phyloP scores from a whole-genome alignment of 2,329 filamentous ascomycete species.

The Arthrobotrys pseudoclavata region DNA sequence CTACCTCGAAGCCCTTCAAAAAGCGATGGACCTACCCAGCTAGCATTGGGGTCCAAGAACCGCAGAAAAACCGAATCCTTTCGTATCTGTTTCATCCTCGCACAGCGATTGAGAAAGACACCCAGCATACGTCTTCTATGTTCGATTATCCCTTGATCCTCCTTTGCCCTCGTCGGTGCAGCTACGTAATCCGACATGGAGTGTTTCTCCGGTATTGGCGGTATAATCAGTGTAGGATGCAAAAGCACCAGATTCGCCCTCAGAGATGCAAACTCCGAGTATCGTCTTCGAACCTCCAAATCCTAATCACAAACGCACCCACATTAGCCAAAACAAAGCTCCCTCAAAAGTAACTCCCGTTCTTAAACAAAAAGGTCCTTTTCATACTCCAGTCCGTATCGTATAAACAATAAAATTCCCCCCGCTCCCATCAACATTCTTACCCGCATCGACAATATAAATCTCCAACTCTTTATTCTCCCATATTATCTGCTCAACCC shows the following conservation, averaged over 20 bases:
- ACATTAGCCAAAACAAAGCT: neutral
- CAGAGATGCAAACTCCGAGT: conserved; percentile 95
- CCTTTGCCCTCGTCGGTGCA: conserved; percentile 96
- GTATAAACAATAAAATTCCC: conserved; percentile 97
- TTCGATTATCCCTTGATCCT: conserved; percentile 97
- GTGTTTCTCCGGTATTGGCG: conserved; percentile 98
- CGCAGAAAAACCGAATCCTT: conserved; percentile 98
- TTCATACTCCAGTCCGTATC: conserved; percentile 87
- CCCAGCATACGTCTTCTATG: conserved; percentile 95
- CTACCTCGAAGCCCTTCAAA: conserved; percentile 62
- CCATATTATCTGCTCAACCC: conserved; percentile 96
- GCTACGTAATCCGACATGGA: conserved; percentile 98
- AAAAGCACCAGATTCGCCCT: conserved; percentile 88
- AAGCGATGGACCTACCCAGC: conserved; percentile 78
- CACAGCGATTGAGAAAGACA: conserved; percentile 93
- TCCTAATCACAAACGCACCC: conserved; percentile 72
- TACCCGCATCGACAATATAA: conserved; percentile 92
- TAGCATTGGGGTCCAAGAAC: conserved; percentile 96
- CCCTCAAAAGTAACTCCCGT: neutral
- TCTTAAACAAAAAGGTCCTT: neutral
- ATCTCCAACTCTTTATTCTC: conserved; percentile 93
- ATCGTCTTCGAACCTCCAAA: conserved; percentile 91
- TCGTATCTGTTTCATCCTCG: conserved; percentile 89
- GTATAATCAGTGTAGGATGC: conserved; percentile 94
- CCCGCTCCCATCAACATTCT: conserved; percentile 86